Evolutionary conservation across 192 early-diverging fungal genomes (phyloP), one percentile per base, ranked within the genome.

Genomic region (Linnemannia zychae): DNA sequence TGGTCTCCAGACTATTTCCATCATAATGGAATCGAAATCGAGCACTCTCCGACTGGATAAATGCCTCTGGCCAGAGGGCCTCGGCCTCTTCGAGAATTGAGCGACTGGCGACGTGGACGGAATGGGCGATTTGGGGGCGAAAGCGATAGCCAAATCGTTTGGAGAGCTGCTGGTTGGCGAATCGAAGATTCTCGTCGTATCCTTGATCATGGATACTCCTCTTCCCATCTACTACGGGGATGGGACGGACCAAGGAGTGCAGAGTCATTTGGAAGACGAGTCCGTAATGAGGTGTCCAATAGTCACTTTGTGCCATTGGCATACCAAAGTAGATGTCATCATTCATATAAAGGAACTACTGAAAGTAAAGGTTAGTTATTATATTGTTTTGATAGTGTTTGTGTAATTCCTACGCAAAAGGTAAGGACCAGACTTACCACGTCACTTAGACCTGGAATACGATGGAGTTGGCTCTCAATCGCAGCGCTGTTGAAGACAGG

Each of bases 401-500:
- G n/a, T n/a, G n/a, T n/a, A n/a, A n/a, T n/a, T n/a, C n/a, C n/a
- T n/a, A n/a, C n/a, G n/a, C 13, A 47, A n/a, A 73, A 46, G 40
- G 5, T 20, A 46, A 40, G 60, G 36, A 20, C 12, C 3, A 44
- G 40, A 76, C 87, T 79, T 83, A 88, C 87, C 33, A 80, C 40
- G 36, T 88, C 81, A 0, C 73, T 38, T 6, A 88, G 31, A 1
- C 77, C 80, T 11, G 76, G 74, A 70, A 84, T 74, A 24, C 81
- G 77, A 36, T 72, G 78, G 38, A 89, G 74, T 46, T 86, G 80
- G 20, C 76, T 84, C 69, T 89, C 88, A 48, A 89, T 89, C 4
- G 88, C 76, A 36, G 80, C 48, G 73, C 84, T 87, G 76, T 81
- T 89, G 53, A 89, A 89, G 6, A 76, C 74, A 17, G 88, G 88